Evolutionary conservation across 768 basidiomycete genomes (phyloP).

Genomic region (Lactarius psammicola): DNA sequence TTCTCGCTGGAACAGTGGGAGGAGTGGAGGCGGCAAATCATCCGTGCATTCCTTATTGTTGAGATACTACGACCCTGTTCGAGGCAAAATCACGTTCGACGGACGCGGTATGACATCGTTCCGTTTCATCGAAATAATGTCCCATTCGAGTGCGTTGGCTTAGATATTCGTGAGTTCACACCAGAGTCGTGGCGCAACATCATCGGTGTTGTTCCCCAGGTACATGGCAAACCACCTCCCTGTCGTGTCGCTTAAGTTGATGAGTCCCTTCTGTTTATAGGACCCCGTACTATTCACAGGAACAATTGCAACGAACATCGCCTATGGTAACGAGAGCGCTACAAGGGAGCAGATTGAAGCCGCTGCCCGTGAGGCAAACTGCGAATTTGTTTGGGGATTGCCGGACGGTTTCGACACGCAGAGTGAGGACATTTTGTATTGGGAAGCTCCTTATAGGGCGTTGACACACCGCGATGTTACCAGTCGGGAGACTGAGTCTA

Average conservation of each 20-base stretch:
- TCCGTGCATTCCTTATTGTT: slow-evolving; percentile 85
- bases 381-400: slow-evolving; percentile 94
- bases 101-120: slow-evolving; percentile 60
- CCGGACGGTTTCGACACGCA: slow-evolving; percentile 92
- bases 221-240: slow-evolving; percentile 22
- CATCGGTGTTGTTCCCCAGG: slow-evolving; percentile 93
- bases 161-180: slow-evolving; percentile 86
- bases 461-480: not conserved
- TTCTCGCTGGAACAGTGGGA: slow-evolving; percentile 53
- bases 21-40: slow-evolving; percentile 93
- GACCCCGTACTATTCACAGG: slow-evolving; percentile 90
- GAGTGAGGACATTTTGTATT: slow-evolving; percentile 49
- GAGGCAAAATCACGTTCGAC: slow-evolving; percentile 80
- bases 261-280: slow-evolving; percentile 27
- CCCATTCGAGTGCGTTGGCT: slow-evolving; percentile 9
- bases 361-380: slow-evolving; percentile 89
- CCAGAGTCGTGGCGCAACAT: slow-evolving; percentile 82
- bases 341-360: slow-evolving; percentile 83
- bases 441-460: not conserved
- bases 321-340: slow-evolving; percentile 74
- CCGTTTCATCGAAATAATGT: not conserved
- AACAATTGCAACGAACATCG: slow-evolving; percentile 93
- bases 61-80: slow-evolving; percentile 86
- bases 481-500: slow-evolving; percentile 67
- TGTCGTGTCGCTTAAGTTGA: not conserved